Conservation (phyloP, 2,329 filamentous ascomycete species). For the Hymenoscyphus fructigenus region DNA sequence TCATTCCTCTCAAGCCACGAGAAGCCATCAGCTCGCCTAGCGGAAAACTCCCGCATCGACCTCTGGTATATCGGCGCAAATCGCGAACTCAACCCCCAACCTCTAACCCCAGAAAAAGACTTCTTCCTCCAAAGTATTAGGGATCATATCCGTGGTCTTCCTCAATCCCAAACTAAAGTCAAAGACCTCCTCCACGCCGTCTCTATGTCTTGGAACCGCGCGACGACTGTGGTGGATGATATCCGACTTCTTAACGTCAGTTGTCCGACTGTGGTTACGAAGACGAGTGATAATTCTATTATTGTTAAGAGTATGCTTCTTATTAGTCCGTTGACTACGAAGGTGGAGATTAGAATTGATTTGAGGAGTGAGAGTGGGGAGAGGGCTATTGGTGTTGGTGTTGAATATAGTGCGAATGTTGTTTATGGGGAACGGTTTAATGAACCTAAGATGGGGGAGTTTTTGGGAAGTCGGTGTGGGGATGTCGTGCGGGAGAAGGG, state of each 20-base stretch:
- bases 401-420: constrained; percentile 58
- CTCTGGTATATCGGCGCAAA: constrained; percentile 67
- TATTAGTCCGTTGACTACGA: constrained; percentile 63
- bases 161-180: constrained; percentile 56
- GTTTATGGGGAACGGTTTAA: constrained; percentile 80
- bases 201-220: constrained; percentile 64
- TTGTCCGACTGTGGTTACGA: constrained; percentile 63
- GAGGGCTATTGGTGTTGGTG: constrained; percentile 53
- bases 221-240: constrained; percentile 57
- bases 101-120: constrained; percentile 64
- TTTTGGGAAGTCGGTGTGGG: constrained; percentile 57
- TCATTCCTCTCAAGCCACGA: constrained; percentile 50
- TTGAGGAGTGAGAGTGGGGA: constrained; percentile 48
- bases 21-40: constrained; percentile 19
- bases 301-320: constrained; percentile 62
- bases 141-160: constrained; percentile 62
- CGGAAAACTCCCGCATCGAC: constrained; percentile 57
- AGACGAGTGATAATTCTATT: constrained; percentile 64
- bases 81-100: constrained; percentile 51
- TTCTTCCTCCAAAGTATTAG: constrained; percentile 75
- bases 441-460: constrained; percentile 71
- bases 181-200: constrained; percentile 59
- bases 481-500: constrained; percentile 31
- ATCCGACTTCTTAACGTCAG: constrained; percentile 61
- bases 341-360: constrained; percentile 62